A percentile compares a stretch with the other conserved stretches of the same genome.
phyloP scores from a whole-genome alignment of 2,329 filamentous ascomycete genomes.

The Neonectria punicea region DNA sequence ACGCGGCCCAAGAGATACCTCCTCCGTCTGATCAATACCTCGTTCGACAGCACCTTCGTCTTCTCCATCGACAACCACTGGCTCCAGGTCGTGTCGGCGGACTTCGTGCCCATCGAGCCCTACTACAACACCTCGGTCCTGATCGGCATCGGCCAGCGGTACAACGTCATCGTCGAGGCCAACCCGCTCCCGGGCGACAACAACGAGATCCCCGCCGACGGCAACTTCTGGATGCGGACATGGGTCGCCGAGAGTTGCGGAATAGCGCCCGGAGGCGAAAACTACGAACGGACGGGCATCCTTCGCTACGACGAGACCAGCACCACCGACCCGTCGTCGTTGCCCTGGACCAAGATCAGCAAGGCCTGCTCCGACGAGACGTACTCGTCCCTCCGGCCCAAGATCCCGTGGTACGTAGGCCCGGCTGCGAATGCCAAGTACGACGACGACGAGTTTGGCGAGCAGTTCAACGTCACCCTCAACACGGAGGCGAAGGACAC shows the following conservation, averaged over 20 bases:
- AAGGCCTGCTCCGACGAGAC: conserved; percentile 32
- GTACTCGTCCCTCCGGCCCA: conserved; percentile 27
- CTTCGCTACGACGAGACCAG: conserved; percentile 28
- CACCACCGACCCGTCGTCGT: conserved; percentile 10
- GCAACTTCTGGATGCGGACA: conserved; percentile 40
- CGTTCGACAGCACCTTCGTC: conserved; percentile 33
- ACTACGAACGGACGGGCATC: conserved; percentile 34
- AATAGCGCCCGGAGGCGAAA: neutral
- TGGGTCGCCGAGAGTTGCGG: conserved; percentile 23
- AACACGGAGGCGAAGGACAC: neutral
- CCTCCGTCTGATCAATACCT: conserved; percentile 37
- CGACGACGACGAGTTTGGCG: conserved; percentile 2
- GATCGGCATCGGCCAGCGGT: conserved; percentile 35
- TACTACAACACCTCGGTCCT: conserved; percentile 28
- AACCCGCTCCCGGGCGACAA: conserved; percentile 23
- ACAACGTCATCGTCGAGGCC: conserved; percentile 35
- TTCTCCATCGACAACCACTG: conserved; percentile 40
- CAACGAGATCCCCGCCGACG: conserved; percentile 26
- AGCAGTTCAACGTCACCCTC: conserved; percentile 33
- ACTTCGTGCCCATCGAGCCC: conserved; percentile 35
- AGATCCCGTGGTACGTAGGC: conserved; percentile 36
- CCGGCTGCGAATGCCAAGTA: conserved; percentile 29
- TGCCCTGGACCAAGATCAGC: conserved; percentile 21
- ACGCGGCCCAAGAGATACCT: conserved; percentile 27
- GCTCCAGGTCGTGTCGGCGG: conserved; percentile 28